Evolutionary conservation across 495 filamentous ascomycete species (phyloP).

Genomic region (Hamigera avellanea): DNA sequence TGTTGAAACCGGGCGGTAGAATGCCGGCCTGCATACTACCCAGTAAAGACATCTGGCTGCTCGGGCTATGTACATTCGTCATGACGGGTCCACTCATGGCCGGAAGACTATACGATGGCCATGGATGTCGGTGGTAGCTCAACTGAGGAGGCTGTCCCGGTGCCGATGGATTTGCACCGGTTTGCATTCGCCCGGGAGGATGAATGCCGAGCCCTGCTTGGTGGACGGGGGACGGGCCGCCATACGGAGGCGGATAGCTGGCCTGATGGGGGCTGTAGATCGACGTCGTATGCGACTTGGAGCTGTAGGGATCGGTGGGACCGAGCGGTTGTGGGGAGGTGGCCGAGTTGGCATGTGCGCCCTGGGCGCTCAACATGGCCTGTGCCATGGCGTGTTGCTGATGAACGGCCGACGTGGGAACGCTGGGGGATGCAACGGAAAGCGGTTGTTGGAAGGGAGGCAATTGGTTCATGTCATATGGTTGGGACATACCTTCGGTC

Average conservation of each 20-base stretch:
- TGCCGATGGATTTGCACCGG: constrained; percentile 35
- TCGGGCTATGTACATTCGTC: constrained; percentile 66
- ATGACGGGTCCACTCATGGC: constrained; percentile 60
- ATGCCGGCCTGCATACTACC: constrained; percentile 44
- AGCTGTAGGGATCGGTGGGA: constrained; percentile 48
- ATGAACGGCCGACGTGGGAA: constrained; percentile 10
- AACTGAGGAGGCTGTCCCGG: constrained; percentile 35
- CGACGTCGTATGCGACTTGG: constrained; percentile 48
- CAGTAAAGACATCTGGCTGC: constrained; percentile 55
- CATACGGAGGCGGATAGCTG: constrained; percentile 41
- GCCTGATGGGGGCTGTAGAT: constrained; percentile 51
- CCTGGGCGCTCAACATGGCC: constrained; percentile 28
- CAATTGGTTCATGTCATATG: constrained; percentile 46
- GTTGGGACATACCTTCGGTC: constrained; percentile 36
- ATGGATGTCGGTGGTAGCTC: constrained; percentile 37
- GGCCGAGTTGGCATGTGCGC: constrained; percentile 33
- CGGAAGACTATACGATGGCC: constrained; percentile 44
- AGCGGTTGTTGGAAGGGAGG: constrained; percentile 47
- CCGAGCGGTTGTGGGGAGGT: constrained; percentile 51
- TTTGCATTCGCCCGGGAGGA: constrained; percentile 41
- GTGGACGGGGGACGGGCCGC: constrained; percentile 45
- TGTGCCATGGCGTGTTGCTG: constrained; percentile 23
- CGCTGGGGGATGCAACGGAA: constrained; percentile 30
- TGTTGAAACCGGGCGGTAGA: constrained; percentile 40
- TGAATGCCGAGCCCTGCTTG: constrained; percentile 49